These are phyloP conservation scores for Colletotrichum euphorbiae DNA, from an alignment of 2,329 filamentous ascomycete species.

Conservation along the genomic window DNA sequence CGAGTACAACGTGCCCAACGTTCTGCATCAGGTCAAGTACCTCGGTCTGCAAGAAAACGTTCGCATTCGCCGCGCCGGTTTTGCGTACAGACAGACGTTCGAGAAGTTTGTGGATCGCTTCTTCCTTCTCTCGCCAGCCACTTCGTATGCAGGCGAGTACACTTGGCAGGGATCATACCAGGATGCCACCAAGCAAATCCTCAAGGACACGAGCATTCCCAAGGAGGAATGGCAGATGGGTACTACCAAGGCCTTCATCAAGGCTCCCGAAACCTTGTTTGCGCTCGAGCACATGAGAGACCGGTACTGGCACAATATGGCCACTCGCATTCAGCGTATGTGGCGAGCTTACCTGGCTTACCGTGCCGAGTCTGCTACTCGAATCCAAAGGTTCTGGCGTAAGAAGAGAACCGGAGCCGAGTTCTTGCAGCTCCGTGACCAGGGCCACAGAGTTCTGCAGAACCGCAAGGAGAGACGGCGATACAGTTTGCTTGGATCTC, in stretches of 20 bases:
- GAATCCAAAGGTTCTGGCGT: constrained; percentile 96
- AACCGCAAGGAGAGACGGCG: constrained; percentile 91
- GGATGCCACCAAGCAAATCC: constrained; percentile 88
- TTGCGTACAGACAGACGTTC: constrained; percentile 96
- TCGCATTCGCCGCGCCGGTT: constrained; percentile 93
- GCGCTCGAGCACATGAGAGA: constrained; percentile 98
- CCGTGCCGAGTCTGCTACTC: constrained; percentile 88
- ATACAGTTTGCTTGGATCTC: constrained; percentile 90
- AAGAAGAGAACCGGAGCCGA: constrained; percentile 92
- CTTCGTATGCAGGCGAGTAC: constrained; percentile 96
- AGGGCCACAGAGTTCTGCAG: constrained; percentile 84
- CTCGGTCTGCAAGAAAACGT: constrained; percentile 99
- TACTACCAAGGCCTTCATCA: constrained; percentile 97
- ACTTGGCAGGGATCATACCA: constrained; percentile 93
- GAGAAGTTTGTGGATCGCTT: constrained; percentile 99
- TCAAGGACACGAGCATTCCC: constrained; percentile 96
- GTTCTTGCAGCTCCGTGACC: constrained; percentile 87
- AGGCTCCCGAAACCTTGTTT: constrained; percentile 96
- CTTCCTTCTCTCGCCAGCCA: constrained; percentile 93
- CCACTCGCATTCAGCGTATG: constrained; percentile 94
- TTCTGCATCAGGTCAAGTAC: constrained; percentile 98
- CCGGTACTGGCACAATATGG: constrained; percentile 99
- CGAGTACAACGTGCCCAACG: constrained; percentile 92
- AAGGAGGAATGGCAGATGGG: constrained; percentile 97
- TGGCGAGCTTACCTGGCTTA: constrained; percentile 98